Base-by-base conservation (phyloP, 2,329 filamentous ascomycete genomes). In the Trichoderma gracile region DNA sequence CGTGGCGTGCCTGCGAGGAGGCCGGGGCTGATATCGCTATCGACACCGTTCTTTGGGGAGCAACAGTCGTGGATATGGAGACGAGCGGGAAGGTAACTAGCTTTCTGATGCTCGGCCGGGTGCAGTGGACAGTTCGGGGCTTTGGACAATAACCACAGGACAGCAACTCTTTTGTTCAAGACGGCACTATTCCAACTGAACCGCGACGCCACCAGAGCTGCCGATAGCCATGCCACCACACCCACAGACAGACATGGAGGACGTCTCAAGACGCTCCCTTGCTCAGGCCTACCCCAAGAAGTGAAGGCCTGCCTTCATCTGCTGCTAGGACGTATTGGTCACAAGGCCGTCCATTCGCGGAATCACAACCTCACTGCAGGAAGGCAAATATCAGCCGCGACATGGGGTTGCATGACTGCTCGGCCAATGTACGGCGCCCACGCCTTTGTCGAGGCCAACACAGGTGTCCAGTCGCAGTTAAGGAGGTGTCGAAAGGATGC, bases 361-460 rank as follows among this genome's bases (percentile, higher is more conserved):
- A 46, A 57, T 33, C 42, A 21, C 40, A 47, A 50, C 46, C 57
- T 53, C 49, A 45, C 47, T 52, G 47, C 47, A 61, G 58, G 47
- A 50, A 33, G 30, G 46, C 58, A 61, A 61, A 61, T 62, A 62
- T 61, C 49, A 42, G 49, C 45, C 27, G 40, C 14, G 49, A 54
- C 58, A 54, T 54, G 58, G 33, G 58, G 49, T 50, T 53, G 49
- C 58, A 62, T 62, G 23, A 38, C 27, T 25, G 53, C 46, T 54
- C 15, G 38, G 27, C 58, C 58, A 54, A 54, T 38, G 49, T 42
- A 27, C 9, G 49, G 27, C 25, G 55, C 19, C 53, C 55, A 49
- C 43, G 15, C 43, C 33, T 46, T 23, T 19, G 23, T 43, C 43
- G 33, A 61, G 43, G 40, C 58, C 47, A 61, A 61, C 58, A 33